Conservation (phyloP, 2,329 filamentous ascomycete genomes). For the Colletotrichum gigasporum region DNA sequence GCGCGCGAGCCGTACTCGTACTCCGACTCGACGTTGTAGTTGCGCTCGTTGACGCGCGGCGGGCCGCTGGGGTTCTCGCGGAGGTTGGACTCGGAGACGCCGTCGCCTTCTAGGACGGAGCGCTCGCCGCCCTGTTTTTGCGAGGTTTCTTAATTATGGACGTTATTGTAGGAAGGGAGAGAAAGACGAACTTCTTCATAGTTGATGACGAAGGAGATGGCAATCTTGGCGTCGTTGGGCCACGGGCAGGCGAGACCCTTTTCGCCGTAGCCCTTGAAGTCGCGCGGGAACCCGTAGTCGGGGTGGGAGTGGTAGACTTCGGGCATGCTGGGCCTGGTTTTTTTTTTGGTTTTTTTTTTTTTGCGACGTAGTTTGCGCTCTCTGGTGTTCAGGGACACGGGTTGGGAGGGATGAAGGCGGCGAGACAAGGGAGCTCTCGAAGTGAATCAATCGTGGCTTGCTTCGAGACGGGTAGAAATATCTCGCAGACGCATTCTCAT, state of each 20-base stretch:
- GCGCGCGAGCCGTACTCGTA: constrained; percentile 61
- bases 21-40: constrained; percentile 57
- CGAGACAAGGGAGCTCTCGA: too few species aligned
- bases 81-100: constrained; percentile 46
- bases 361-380: background rate
- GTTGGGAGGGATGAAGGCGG: background rate
- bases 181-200: constrained; percentile 50
- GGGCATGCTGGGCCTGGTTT: constrained; percentile 33
- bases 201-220: constrained; percentile 55
- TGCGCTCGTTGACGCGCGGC: constrained; percentile 50
- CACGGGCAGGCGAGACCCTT: constrained; percentile 45
- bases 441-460: too few species aligned
- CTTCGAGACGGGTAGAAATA: too few species aligned
- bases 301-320: constrained; percentile 40
- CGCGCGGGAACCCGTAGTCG: constrained; percentile 41
- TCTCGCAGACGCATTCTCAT: background rate
- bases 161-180: background rate
- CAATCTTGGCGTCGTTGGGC: constrained; percentile 53
- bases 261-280: constrained; percentile 51
- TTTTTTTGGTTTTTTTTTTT: background rate
- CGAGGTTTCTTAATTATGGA: background rate
- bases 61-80: constrained; percentile 49
- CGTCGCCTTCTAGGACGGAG: constrained; percentile 48
- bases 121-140: constrained; percentile 45
- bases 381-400: background rate